Percentiles rank a stretch among this genome's conserved stretches.
phyloP scores from a whole-genome alignment of 2,329 filamentous ascomycete genomes.

The Fusarium lyarnte region DNA sequence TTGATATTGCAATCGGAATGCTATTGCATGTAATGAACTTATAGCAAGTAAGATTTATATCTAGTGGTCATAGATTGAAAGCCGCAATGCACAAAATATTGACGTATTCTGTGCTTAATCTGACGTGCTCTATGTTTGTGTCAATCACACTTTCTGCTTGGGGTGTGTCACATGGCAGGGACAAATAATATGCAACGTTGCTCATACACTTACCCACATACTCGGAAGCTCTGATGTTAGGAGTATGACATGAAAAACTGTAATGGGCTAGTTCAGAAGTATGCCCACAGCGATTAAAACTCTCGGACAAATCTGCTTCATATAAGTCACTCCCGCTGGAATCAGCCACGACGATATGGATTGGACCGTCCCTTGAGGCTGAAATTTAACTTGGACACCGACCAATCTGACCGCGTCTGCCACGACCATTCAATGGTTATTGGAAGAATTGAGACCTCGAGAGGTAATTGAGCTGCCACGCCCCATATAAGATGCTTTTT shows the following conservation, averaged over 20 bases:
- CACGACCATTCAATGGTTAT: not conserved
- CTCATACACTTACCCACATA: not conserved
- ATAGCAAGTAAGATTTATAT: not conserved
- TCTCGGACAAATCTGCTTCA: not conserved
- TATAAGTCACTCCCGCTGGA: too few species aligned
- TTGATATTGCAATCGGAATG: fast-evolving
- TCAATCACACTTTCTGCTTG: too few species aligned
- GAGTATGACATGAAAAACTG: not conserved
- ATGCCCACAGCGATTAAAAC: not conserved
- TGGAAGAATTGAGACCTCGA: fast-evolving
- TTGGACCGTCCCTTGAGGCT: not conserved
- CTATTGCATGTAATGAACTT: not conserved
- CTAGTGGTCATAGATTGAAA: not conserved
- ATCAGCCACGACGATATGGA: not conserved
- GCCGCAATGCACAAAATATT: not conserved
- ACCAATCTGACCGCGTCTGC: not conserved
- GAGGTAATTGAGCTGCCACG: too few species aligned
- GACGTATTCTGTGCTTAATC: fast-evolving
- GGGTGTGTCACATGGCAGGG: not conserved
- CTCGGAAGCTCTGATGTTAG: too few species aligned
- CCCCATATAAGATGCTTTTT: too few species aligned
- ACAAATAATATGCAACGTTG: not conserved
- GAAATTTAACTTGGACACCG: fast-evolving
- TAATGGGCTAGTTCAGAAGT: fast-evolving
- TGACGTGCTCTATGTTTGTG: not conserved